These are phyloP conservation scores for Hyphodiscus sp. DNA, from an alignment of 2,329 filamentous ascomycete genomes.

Conservation along the genomic window DNA sequence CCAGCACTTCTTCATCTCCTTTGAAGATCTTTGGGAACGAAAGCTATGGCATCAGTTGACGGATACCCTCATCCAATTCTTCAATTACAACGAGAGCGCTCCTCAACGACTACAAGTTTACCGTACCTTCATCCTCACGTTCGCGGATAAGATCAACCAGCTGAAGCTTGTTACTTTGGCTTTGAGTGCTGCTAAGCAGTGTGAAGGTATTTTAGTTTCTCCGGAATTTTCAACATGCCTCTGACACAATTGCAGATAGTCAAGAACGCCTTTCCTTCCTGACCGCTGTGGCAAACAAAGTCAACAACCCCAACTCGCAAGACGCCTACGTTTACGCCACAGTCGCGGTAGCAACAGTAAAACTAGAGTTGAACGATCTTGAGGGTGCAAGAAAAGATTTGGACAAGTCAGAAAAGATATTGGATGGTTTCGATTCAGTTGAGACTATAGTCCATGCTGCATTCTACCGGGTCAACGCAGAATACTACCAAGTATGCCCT, in stretches of 20 bases:
- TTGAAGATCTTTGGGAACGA: conserved; percentile 96
- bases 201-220: conserved; percentile 50
- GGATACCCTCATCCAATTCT: conserved; percentile 80
- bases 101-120: conserved; percentile 84
- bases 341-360: conserved; percentile 81
- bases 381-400: conserved; percentile 82
- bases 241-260: conserved; percentile 54
- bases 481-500: conserved; percentile 72
- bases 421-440: conserved; percentile 90
- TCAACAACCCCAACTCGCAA: conserved; percentile 87
- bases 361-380: conserved; percentile 71
- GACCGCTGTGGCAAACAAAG: conserved; percentile 74
- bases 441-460: conserved; percentile 93
- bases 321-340: conserved; percentile 94
- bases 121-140: conserved; percentile 90
- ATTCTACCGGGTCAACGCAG: conserved; percentile 92
- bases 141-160: conserved; percentile 98
- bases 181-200: conserved; percentile 79
- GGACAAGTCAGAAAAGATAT: conserved; percentile 76
- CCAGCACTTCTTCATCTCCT: conserved; percentile 80
- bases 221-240: neutral
- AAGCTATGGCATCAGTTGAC: conserved; percentile 99
- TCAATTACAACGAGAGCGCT: conserved; percentile 73
- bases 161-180: conserved; percentile 91
- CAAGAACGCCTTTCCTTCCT: conserved; percentile 82